Evolutionary conservation across 208 protist species (phyloP), one percentile per base, ranked within the genome.

Genomic region (Balamuthia mandrillaris): DNA sequence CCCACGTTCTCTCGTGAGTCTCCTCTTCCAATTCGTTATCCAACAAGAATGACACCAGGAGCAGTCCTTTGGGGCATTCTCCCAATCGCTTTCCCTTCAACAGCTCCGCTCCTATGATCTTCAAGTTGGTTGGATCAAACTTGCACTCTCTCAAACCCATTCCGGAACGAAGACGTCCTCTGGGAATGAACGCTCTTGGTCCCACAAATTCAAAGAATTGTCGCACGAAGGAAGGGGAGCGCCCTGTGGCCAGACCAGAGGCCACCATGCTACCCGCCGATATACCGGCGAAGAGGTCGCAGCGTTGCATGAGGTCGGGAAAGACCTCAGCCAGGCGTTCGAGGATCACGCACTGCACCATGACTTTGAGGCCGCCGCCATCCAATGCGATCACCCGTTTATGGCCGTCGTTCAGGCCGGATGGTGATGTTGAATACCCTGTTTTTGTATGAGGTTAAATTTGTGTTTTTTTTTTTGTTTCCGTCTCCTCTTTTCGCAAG

Each of bases 301-400:
- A 61, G 24, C 70, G 70, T 49, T 79, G 47, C 10, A 79, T 18
- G 31, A 79, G 70, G 29, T 79, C 70, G 54, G 31, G 1, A 3
- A 29, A 3, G 1, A 1, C 16, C 10, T 3, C 27, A 4, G 21
- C 1, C n/a, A 3, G 3, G 16, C 41, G 42, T 47, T 31, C 31
- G 66, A 79, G 70, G 70, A 79, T 79, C 33, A 79, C 70, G 70
- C 47, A 44, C 47, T 79, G 47, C 70, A 79, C 60, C 12, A 79
- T 49, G 21, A 49, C 70, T n/a, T 49, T 27, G 7, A 79, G 70
- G 10, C 70, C 70, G 33, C 70, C 70, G 2, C 70, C 70, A 37
- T 79, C 70, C 21, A 79, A 35, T 1, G 70, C 35, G 49, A 79
- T 79, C 45, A 79, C 70, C 33, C 70, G 70, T 33, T 61, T 49